Conservation (phyloP, 805 yeast species). For the Martiniozyma abietophila region DNA sequence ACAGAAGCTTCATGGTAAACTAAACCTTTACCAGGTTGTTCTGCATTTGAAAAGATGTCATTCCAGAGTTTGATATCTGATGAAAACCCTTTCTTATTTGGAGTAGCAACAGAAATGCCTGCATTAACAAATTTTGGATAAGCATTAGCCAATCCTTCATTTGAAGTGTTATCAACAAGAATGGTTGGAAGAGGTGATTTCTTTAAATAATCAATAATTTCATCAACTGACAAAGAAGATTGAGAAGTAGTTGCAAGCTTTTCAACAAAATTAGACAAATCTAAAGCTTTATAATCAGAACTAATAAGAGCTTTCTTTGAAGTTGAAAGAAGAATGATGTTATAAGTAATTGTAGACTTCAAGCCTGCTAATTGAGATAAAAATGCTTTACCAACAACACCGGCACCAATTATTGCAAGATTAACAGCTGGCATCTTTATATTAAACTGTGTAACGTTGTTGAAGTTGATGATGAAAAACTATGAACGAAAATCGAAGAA, state of each 20-base stretch:
- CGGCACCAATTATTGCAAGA: slow-evolving; percentile 75
- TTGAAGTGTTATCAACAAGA: slow-evolving; percentile 91
- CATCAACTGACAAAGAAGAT: slow-evolving; percentile 44
- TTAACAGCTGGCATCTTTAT: slow-evolving; percentile 45
- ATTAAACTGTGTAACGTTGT: background rate
- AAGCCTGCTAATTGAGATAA: slow-evolving; percentile 66
- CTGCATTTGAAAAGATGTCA: slow-evolving; percentile 50
- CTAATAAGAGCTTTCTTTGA: slow-evolving; percentile 62
- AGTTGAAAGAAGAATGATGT: slow-evolving; percentile 74
- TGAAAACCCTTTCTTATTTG: slow-evolving; percentile 96
- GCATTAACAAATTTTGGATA: slow-evolving; percentile 66
- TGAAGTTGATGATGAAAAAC: background rate
- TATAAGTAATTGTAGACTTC: slow-evolving; percentile 41
- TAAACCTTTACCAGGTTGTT: slow-evolving; percentile 51
- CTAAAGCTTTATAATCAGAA: slow-evolving; percentile 61
- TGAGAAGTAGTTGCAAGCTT: slow-evolving; percentile 36
- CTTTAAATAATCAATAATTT: slow-evolving; percentile 52
- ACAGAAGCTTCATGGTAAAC: slow-evolving; percentile 98
- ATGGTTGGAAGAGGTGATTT: slow-evolving; percentile 68
- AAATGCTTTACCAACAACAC: slow-evolving; percentile 92
- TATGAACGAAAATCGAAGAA: background rate
- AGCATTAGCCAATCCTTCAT: slow-evolving; percentile 60
- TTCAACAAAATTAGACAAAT: slow-evolving; percentile 49
- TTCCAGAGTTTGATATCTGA: slow-evolving; percentile 69
- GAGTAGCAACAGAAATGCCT: slow-evolving; percentile 93